A percentile compares a stretch with the other conserved stretches of the same genome.
phyloP scores from a whole-genome alignment of 2,329 filamentous ascomycete genomes.

The Aspergillus neotritici region DNA sequence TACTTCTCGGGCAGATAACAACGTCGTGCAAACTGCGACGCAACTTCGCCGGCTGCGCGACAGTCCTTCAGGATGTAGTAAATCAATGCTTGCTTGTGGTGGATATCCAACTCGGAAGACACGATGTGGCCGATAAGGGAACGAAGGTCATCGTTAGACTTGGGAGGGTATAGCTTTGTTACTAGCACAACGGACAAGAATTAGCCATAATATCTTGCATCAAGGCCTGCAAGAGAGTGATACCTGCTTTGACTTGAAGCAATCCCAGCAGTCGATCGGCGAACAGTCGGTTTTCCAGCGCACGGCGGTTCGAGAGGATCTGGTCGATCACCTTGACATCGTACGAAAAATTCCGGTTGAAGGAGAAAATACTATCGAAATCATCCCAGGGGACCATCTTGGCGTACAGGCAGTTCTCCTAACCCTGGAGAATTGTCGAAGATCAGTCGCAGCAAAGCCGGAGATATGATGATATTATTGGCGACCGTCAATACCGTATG shows the following conservation, averaged over 20 bases:
- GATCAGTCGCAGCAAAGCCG: conserved; percentile 1
- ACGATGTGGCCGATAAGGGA: conserved; percentile 66
- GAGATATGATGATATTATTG: not conserved
- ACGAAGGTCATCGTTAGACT: conserved; percentile 60
- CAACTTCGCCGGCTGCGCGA: conserved; percentile 48
- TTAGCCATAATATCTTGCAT: no score
- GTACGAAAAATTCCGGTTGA: conserved; percentile 57
- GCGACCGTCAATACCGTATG: not conserved
- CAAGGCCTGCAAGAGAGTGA: not conserved
- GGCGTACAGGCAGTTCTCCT: not conserved
- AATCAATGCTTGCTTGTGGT: conserved; percentile 75
- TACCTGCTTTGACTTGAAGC: conserved; percentile 65
- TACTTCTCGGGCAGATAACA: conserved; percentile 70
- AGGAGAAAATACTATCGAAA: conserved; percentile 63
- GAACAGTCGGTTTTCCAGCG: conserved; percentile 65
- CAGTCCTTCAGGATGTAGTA: conserved; percentile 80
- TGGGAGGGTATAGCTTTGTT: conserved; percentile 68
- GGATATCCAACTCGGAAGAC: conserved; percentile 57
- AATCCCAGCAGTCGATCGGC: conserved; percentile 70
- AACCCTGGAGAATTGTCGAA: not conserved
- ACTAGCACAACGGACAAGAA: conserved; percentile 25
- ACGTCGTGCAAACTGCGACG: conserved; percentile 55
- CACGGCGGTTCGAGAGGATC: conserved; percentile 62
- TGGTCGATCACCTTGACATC: conserved; percentile 56
- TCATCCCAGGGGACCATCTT: conserved; percentile 50